These are phyloP conservation scores for Fusarium agapanthi DNA, from an alignment of 2,329 filamentous ascomycete genomes.

Conservation along the genomic window DNA sequence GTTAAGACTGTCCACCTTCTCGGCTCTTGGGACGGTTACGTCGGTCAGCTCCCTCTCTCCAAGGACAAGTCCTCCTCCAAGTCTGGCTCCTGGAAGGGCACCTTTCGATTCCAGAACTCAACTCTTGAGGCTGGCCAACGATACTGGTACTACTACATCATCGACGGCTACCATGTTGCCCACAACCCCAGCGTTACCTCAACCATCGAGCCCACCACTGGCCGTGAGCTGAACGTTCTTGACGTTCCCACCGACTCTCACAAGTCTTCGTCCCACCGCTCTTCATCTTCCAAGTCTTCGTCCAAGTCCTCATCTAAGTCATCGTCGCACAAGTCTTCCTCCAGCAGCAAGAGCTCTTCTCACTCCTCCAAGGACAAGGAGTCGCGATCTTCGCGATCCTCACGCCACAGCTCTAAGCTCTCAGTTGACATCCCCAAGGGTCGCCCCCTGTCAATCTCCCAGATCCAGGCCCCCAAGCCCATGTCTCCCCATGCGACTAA, in stretches of 20 bases:
- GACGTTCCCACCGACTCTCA: conserved; percentile 74
- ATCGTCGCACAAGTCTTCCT: conserved; percentile 48
- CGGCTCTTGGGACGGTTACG: conserved; percentile 98
- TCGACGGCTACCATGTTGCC: conserved; percentile 97
- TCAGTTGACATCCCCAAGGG: conserved; percentile 82
- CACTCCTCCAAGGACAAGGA: conserved; percentile 57
- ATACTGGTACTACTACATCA: conserved; percentile 99
- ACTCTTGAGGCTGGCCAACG: conserved; percentile 88
- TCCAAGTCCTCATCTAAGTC: conserved; percentile 53
- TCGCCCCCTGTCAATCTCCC: conserved; percentile 84
- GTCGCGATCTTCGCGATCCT: conserved; percentile 52
- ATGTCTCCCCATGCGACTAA: conserved; percentile 87
- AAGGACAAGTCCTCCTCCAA: conserved; percentile 86
- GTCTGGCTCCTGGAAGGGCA: conserved; percentile 92
- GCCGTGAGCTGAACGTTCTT: conserved; percentile 96
- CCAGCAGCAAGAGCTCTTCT: conserved; percentile 50
- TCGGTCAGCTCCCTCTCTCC: conserved; percentile 91
- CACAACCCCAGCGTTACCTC: conserved; percentile 92
- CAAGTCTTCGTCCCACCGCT: conserved; percentile 52
- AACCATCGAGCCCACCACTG: conserved; percentile 94
- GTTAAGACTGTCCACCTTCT: conserved; percentile 98
- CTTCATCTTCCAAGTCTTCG: conserved; percentile 54
- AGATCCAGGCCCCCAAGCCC: conserved; percentile 92
- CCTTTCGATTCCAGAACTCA: conserved; percentile 91
- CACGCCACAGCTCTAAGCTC: conserved; percentile 59